phyloP scores from a whole-genome alignment of 441 rosid genomes.

The Gossypium gossypioides region DNA sequence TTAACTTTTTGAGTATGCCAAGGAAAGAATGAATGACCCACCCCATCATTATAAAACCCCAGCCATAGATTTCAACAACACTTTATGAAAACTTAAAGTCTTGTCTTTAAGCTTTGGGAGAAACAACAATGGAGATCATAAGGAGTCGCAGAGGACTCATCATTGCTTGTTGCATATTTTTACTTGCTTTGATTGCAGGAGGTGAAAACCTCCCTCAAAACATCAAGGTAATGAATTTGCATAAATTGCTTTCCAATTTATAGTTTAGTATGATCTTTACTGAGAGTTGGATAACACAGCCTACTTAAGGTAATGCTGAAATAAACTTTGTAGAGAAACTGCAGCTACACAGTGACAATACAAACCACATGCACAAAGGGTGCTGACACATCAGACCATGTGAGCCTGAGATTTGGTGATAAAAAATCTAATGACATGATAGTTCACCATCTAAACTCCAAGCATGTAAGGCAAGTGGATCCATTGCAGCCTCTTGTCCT shows the following conservation, averaged over 20 bases:
- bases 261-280: neutral
- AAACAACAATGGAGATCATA: constrained; percentile 9
- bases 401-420: constrained; percentile 45
- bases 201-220: constrained; percentile 14
- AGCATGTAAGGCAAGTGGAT: constrained; percentile 26
- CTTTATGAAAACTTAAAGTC: neutral
- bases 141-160: constrained; percentile 13
- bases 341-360: constrained; percentile 38
- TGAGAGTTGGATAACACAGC: too few relatives aligned
- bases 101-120: neutral
- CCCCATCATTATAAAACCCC: constrained; percentile 8
- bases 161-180: constrained; percentile 24
- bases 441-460: constrained; percentile 31
- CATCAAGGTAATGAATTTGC: constrained; percentile 22
- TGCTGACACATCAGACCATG: constrained; percentile 33
- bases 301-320: neutral
- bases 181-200: constrained; percentile 22
- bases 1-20: constrained; percentile 14
- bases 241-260: neutral
- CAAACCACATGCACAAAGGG: constrained; percentile 39
- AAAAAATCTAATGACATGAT: constrained; percentile 29
- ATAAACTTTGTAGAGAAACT: constrained; percentile 19
- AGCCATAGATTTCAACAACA: neutral
- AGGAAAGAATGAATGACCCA: constrained; percentile 25
- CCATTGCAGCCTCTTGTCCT: constrained; percentile 34